These are phyloP conservation scores for Stemphylium beticola DNA, from an alignment of 2,329 filamentous ascomycete genomes.

Conservation along the genomic window DNA sequence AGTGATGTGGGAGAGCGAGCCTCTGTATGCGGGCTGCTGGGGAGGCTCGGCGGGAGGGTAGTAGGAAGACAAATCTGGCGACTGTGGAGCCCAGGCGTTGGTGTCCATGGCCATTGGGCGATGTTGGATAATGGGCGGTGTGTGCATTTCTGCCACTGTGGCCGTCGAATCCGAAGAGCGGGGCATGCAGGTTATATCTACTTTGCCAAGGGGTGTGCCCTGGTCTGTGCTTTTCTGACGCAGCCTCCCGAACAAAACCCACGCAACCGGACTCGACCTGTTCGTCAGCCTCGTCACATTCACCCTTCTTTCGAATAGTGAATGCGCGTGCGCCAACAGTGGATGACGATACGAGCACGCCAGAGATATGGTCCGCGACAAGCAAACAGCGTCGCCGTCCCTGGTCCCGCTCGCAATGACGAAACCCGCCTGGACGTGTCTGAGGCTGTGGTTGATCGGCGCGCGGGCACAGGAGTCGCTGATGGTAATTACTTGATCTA, in stretches of 20 bases:
- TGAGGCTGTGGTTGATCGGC: slow-evolving; percentile 33
- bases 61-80: slow-evolving; percentile 56
- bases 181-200: slow-evolving; percentile 25
- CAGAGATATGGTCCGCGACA: slow-evolving; percentile 30
- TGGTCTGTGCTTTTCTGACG: slow-evolving; percentile 5
- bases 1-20: slow-evolving; percentile 40
- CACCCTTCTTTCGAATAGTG: slow-evolving; percentile 10
- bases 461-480: slow-evolving; percentile 42
- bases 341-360: slow-evolving; percentile 47
- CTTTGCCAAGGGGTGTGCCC: neutral
- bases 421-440: slow-evolving; percentile 26
- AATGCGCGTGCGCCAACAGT: slow-evolving; percentile 28
- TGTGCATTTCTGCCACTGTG: slow-evolving; percentile 19
- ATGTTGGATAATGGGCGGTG: neutral
- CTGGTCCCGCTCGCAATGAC: slow-evolving; percentile 19
- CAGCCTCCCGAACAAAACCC: slow-evolving; percentile 4
- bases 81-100: slow-evolving; percentile 49
- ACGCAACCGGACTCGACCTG: neutral
- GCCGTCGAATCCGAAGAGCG: slow-evolving; percentile 20
- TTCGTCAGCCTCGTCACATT: slow-evolving; percentile 19
- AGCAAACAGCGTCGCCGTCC: slow-evolving; percentile 17
- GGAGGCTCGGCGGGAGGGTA: slow-evolving; percentile 50
- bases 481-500: slow-evolving; percentile 67
- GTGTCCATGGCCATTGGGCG: slow-evolving; percentile 42
- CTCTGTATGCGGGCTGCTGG: slow-evolving; percentile 44